Evolutionary conservation across 352 stramenopile genomes (phyloP).

Genomic region (Pythium aphanidermatum): DNA sequence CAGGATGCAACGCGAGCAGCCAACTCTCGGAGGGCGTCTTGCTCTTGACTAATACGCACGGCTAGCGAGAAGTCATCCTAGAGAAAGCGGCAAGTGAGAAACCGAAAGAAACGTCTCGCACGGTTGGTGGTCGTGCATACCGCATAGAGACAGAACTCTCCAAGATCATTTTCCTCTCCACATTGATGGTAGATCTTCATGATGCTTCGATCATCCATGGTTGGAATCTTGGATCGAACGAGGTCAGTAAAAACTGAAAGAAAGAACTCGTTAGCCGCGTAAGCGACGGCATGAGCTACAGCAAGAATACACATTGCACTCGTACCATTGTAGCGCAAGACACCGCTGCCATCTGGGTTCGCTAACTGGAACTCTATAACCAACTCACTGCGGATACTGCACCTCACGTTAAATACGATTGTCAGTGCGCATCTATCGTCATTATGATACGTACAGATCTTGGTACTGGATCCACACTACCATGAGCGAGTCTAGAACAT

Average conservation of each 20-base stretch:
- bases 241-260: constrained; percentile 44
- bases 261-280: too few species aligned
- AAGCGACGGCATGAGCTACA: neutral
- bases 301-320: too few species aligned
- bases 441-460: constrained; percentile 31
- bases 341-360: constrained; percentile 50
- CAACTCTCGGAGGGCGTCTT: constrained; percentile 34
- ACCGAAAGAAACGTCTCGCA: constrained; percentile 7
- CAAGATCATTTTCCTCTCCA: constrained; percentile 77
- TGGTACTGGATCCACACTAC: constrained; percentile 65
- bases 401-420: neutral
- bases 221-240: constrained; percentile 45
- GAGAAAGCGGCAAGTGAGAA: too few species aligned
- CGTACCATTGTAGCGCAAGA: constrained; percentile 54
- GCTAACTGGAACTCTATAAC: constrained; percentile 51
- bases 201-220: constrained; percentile 40
- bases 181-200: constrained; percentile 70
- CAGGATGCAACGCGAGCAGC: neutral
- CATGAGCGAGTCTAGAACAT: constrained; percentile 68
- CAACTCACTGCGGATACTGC: constrained; percentile 55
- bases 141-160: constrained; percentile 56
- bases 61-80: constrained; percentile 64
- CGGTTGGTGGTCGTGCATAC: too few species aligned
- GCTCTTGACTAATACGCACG: constrained; percentile 57
- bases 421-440: neutral